These are phyloP conservation scores for Lignosus rhinocerotis DNA, from an alignment of 1,284 basidiomycete species.

Conservation along the genomic window DNA sequence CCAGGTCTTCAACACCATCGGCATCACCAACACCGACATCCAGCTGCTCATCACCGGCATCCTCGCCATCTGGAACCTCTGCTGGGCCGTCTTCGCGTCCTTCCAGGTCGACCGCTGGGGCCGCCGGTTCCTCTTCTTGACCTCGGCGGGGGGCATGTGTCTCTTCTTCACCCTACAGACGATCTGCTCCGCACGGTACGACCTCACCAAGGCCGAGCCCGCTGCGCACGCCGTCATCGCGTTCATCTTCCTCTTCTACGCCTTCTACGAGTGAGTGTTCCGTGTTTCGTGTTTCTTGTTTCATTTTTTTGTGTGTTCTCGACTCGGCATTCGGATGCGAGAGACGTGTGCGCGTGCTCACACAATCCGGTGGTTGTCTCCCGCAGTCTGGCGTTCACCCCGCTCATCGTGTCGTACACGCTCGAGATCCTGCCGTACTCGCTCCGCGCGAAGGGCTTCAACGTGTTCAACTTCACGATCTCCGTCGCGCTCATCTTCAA, in stretches of 20 bases:
- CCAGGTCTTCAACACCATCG: constrained; percentile 70
- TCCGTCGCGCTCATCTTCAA: constrained; percentile 74
- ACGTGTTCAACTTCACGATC: constrained; percentile 67
- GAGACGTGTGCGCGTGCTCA: too few species aligned
- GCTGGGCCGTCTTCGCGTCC: constrained; percentile 60
- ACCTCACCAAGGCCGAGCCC: constrained; percentile 39
- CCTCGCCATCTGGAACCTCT: constrained; percentile 75
- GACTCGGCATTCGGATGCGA: too few species aligned
- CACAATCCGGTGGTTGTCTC: too few species aligned
- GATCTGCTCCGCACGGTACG: constrained; percentile 65
- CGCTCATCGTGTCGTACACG: constrained; percentile 74
- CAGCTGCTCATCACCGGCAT: constrained; percentile 45
- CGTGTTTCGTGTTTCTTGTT: not conserved
- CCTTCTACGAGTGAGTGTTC: constrained; percentile 58
- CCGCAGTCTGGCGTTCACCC: constrained; percentile 73
- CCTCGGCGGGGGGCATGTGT: constrained; percentile 66
- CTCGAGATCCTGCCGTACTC: constrained; percentile 73
- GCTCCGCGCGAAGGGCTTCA: constrained; percentile 80
- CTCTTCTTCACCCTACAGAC: constrained; percentile 74
- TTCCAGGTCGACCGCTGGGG: constrained; percentile 60
- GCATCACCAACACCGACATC: constrained; percentile 60
- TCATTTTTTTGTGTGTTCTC: too few species aligned
- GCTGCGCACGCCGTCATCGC: constrained; percentile 71
- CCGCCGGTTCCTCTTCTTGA: constrained; percentile 66
- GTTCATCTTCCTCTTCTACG: constrained; percentile 78